Percentiles rank a stretch among this genome's conserved stretches.
Conservation (phyloP, 805 yeast genomes). For the Priceomyces castillae region DNA sequence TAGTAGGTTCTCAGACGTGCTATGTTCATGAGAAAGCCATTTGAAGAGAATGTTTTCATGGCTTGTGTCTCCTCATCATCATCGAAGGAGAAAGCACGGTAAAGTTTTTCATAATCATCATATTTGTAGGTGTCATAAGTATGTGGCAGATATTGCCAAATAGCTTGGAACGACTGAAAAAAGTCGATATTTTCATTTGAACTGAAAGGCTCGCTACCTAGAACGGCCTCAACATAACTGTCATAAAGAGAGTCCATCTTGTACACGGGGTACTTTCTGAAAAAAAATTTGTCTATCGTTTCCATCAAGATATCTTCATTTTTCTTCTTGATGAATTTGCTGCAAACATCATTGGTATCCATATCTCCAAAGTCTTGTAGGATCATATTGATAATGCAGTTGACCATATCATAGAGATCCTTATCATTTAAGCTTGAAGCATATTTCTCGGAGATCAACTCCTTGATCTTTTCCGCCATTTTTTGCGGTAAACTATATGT, state of each 20-base stretch:
- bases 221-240: not conserved
- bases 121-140: constrained; percentile 17
- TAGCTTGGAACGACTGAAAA: constrained; percentile 14
- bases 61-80: not conserved
- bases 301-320: constrained; percentile 10
- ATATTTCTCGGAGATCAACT: constrained; percentile 9
- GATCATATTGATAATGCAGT: constrained; percentile 16
- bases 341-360: constrained; percentile 9
- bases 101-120: constrained; percentile 6
- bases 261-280: constrained; percentile 16
- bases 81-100: constrained; percentile 10
- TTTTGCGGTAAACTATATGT: not conserved
- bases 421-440: constrained; percentile 6
- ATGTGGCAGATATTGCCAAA: constrained; percentile 18
- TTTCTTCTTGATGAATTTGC: constrained; percentile 8
- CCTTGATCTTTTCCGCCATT: constrained; percentile 6
- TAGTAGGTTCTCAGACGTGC: constrained; percentile 7
- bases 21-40: constrained; percentile 19
- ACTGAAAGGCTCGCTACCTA: not conserved
- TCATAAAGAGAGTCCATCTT: constrained; percentile 15
- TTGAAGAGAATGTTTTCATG: constrained; percentile 10
- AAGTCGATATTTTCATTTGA: constrained; percentile 14
- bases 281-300: constrained; percentile 13
- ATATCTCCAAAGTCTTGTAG: constrained; percentile 14
- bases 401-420: constrained; percentile 11